Evolutionary conservation across 1,284 basidiomycete species (phyloP), one percentile per base, ranked within the genome.

Genomic region (Sporisorium graminicola): DNA sequence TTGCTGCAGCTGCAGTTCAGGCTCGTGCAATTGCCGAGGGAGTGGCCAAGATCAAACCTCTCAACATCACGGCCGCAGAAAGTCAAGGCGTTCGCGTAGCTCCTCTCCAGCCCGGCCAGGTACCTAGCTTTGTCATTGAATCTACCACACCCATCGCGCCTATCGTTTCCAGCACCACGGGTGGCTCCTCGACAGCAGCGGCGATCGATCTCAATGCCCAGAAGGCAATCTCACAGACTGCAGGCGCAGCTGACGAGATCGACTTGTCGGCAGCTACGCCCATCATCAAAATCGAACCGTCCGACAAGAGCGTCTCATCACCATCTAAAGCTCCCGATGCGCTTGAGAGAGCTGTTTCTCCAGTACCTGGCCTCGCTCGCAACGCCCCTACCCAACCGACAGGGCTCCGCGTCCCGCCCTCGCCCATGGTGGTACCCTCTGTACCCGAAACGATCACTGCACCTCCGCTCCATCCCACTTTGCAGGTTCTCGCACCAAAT

Each of bases 401-500:
- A 18, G 62, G 61, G 1, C 58, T 69, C 3, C 74, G 65, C 20
- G 29, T 76, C 5, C 74, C 74, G 24, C 74, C 74, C 9, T 76
- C 74, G 44, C 74, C 74, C 14, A 62, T 57, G 40, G 58, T 66
- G 2, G 65, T 59, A 7, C 65, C 69, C 0, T 46, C 63, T 0
- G 18, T 76, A 5, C 74, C 69, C 4, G 69, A 76, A 29, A 42
- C 42, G 9, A 37, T 72, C n/a, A 40, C 51, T 5, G 53, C 55
- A 13, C 65, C 78, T 18, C 78, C 72, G 10, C 72, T 80, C n/a
- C 82, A 81, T n/a, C 74, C 77, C 2, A 79, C 80, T 9, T 56
- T 85, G 33, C 68, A 81, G 60, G 67, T 66, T 7, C 75, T 85
- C 8, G 79, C 82, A 13, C 82, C 82, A 1, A 83, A 85, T 35